These are phyloP conservation scores for Aeminium ludgeri DNA, from an alignment of 495 filamentous ascomycete genomes.

Conservation along the genomic window DNA sequence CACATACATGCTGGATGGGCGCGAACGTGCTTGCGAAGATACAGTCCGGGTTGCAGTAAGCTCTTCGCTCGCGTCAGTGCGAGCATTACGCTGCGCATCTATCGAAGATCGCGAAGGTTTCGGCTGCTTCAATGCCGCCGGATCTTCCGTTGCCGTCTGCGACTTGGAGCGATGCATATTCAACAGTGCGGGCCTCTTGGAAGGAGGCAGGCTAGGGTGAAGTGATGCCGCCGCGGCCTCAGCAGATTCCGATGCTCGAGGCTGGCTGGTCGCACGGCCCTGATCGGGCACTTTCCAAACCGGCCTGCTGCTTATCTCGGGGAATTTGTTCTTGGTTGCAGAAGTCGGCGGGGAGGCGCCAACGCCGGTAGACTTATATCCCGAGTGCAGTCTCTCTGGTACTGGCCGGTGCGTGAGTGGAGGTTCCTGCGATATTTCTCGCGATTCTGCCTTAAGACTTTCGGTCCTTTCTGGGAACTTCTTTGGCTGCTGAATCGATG, in stretches of 20 bases:
- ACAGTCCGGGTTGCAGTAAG: conserved; percentile 37
- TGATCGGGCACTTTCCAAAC: conserved; percentile 25
- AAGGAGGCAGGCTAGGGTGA: conserved; percentile 22
- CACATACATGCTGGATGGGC: conserved; percentile 62
- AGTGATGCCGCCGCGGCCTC: conserved; percentile 21
- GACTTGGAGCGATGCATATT: conserved; percentile 35
- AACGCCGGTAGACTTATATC: conserved; percentile 54
- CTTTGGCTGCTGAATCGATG: neutral
- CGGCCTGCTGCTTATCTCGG: conserved; percentile 20
- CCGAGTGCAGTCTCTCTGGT: conserved; percentile 3
- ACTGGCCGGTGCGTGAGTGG: conserved; percentile 12
- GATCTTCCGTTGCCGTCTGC: conserved; percentile 30
- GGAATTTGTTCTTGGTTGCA: conserved; percentile 24
- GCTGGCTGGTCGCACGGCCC: conserved; percentile 20
- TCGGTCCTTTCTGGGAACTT: too few species aligned
- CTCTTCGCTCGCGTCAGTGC: conserved; percentile 43
- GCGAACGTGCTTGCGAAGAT: conserved; percentile 44
- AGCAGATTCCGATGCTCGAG: conserved; percentile 17
- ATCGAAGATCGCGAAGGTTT: conserved; percentile 68
- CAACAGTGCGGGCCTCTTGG: conserved; percentile 23
- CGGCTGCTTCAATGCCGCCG: conserved; percentile 32
- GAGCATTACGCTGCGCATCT: conserved; percentile 46
- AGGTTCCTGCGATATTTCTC: conserved; percentile 3
- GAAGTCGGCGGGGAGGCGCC: conserved; percentile 69
- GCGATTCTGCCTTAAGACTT: neutral